phyloP scores from a whole-genome alignment of 345 rosid species.

The Tarenaya hassleriana region DNA sequence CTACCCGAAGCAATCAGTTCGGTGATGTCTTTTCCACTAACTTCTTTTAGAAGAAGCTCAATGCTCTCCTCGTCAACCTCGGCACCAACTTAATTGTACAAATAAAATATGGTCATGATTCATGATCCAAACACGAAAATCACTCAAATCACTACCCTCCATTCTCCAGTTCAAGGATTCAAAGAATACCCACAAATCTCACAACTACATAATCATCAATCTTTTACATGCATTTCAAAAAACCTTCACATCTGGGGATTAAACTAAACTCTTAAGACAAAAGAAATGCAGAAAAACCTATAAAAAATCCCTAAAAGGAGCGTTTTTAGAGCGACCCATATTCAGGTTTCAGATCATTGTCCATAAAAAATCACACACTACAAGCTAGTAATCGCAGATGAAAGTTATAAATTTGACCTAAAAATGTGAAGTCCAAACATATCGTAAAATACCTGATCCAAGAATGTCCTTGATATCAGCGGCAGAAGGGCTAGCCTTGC shows the following conservation, averaged over 20 bases:
- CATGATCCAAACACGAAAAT: not conserved
- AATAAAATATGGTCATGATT: not conserved
- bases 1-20: conserved; percentile 66
- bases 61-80: conserved; percentile 63
- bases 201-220: not conserved
- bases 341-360: no score
- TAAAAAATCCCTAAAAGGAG: no score
- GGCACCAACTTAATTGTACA: conserved; percentile 45
- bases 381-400: no score
- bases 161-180: not conserved
- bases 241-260: no score
- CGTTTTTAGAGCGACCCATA: no score
- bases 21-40: conserved; percentile 54
- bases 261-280: not conserved
- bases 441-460: conserved; percentile 57
- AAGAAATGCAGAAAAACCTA: not conserved
- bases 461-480: conserved; percentile 49
- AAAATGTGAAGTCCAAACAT: not conserved
- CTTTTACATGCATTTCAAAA: not conserved
- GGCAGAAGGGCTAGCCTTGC: conserved; percentile 52
- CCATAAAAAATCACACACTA: no score
- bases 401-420: no score
- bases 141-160: not conserved
- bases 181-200: not conserved
- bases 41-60: conserved; percentile 44